Percentiles rank a stretch among this genome's conserved stretches.
Evolutionary conservation across 352 stramenopile species (phyloP).

Genomic region (Globisporangium irregulare): DNA sequence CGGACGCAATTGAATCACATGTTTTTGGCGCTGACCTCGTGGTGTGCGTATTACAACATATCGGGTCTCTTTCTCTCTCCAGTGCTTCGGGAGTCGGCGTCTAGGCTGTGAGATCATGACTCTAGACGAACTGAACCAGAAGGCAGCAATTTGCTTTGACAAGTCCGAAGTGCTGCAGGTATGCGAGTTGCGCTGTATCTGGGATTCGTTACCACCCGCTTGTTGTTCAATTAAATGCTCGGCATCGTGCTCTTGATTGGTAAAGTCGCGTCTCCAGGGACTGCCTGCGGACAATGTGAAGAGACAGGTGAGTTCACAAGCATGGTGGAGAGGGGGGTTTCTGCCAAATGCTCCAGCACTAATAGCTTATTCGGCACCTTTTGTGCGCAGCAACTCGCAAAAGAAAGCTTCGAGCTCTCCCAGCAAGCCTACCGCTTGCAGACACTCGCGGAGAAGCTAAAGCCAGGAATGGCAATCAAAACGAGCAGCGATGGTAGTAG

Average conservation of each 20-base stretch:
- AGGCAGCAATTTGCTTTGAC: slow-evolving; percentile 31
- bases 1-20: no score
- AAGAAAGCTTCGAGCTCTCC: slow-evolving; percentile 40
- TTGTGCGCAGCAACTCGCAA: slow-evolving; percentile 25
- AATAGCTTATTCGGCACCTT: background rate
- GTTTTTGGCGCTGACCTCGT: no score
- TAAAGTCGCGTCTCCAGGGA: slow-evolving; percentile 10
- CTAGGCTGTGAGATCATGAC: slow-evolving; percentile 31
- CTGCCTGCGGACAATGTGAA: slow-evolving; percentile 13
- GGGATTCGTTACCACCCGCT: background rate
- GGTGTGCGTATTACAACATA: no score
- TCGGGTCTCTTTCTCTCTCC: background rate
- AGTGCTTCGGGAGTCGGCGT: slow-evolving; percentile 26
- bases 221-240: background rate
- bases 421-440: slow-evolving; percentile 56
- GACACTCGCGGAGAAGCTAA: slow-evolving; percentile 29
- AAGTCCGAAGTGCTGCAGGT: slow-evolving; percentile 37
- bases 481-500: background rate
- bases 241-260: background rate
- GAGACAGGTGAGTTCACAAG: background rate
- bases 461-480: background rate
- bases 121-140: slow-evolving; percentile 22
- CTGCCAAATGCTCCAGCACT: background rate
- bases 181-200: background rate
- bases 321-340: background rate